Evolutionary conservation across 495 filamentous ascomycete species (phyloP), one percentile per base, ranked within the genome.

Genomic region (Penicillium desertorum): DNA sequence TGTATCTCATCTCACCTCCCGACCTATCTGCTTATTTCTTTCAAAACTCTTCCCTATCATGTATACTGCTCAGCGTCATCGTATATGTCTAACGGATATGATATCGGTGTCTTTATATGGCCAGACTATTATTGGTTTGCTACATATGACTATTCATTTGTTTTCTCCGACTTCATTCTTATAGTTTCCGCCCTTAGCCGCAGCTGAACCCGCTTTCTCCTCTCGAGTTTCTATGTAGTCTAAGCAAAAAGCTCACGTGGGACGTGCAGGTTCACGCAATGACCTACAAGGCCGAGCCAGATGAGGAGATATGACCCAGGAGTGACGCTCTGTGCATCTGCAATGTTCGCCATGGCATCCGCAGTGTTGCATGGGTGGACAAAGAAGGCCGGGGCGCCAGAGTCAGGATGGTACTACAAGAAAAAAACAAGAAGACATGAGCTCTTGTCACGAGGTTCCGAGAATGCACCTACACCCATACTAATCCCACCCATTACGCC

Each of bases 341-440:
- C 66, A 52, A 83, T 64, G 43, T 69, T 64, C 54, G 65, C 66
- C 83, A 96, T 87, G 47, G 87, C 88, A 59, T 91, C 87, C 54
- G 85, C 86, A n/a, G 90, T 87, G 67, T 88, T 83, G 77, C 91
- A 96, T 22, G 91, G 91, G 72, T 96, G 91, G 62, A 94, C 76
- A 74, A 91, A 94, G 66, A 88, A 92, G 47, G 83, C 78, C 45
- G 90, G 90, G 46, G 86, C 64, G 54, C 85, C 87, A 55, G 84
- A 88, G 43, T 86, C 72, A 45, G 91, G 91, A 79, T 94, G 89
- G 73, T 92, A 84, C 90, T 92, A 70, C 59, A 58, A 64, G 51
- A 43, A 53, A 53, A 44, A 44, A 32, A 34, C n/a, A 50, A 50
- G 23, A 77, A 55, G 53, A 74, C 58, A 73, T 76, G 74, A 84